Evolutionary conservation across 2,329 filamentous ascomycete species (phyloP), one percentile per base, ranked within the genome.

Genomic region (Botrytis medusae): DNA sequence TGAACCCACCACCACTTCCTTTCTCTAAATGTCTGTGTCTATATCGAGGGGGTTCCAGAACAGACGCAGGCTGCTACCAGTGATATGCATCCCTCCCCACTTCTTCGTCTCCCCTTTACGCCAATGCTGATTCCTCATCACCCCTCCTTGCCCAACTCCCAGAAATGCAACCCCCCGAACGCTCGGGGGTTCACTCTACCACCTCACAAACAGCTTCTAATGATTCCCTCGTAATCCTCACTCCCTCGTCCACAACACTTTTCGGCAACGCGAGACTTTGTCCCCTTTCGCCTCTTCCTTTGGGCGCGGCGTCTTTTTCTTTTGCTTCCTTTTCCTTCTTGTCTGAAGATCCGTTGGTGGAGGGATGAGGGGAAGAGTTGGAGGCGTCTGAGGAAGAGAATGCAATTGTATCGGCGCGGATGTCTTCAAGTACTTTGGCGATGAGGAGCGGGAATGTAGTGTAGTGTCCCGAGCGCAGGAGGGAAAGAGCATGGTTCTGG

Each of bases 381-480:
- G 51, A 57, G 51, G 51, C n/a, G 16, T 57, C 51, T 7, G 51
- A 57, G 8, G 54, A n/a, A 74, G 81, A 80, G 29, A 44, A n/a
- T 8, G 8, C 60, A 3, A 68, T 6, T 44, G 79, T 77, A 59
- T 81, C 81, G 18, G 69, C 72, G 42, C 76, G 74, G 72, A 91
- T 86, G 80, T 91, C 89, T 74, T 90, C 87, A 77, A 91, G 83
- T 32, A 91, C 87, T 74, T 87, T 87, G 70, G 84, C 82, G 75
- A 91, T 85, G 44, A 91, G 87, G n/a, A 84, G 85, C 2, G 89
- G 89, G 79, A 90, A 91, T 8, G 86, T 89, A 34, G 84, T 85
- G 67, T 86, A 85, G 75, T 90, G 88, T 85, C 74, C 91, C 62
- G 85, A 86, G 75, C 89, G 89, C 37, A 91, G 86, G 76, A 91